Evolutionary conservation across 2,329 filamentous ascomycete species (phyloP), one percentile per base, ranked within the genome.

Genomic region (Pseudocercospora crystallina): DNA sequence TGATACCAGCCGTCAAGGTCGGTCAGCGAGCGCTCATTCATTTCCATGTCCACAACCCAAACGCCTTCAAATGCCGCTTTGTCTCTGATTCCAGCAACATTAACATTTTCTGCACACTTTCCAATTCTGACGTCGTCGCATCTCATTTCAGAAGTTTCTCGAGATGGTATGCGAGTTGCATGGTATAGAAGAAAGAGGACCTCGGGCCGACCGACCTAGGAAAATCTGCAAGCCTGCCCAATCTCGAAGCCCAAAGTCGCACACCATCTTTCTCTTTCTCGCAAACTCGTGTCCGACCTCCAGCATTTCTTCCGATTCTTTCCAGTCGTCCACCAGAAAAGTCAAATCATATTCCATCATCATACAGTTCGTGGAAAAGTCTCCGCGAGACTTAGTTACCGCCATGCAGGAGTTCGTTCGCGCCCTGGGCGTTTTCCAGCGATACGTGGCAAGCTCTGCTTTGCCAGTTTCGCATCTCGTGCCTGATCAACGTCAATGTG

Each of bases 51-150:
- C 10, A 33, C 39, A 41, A 29, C 50, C 32, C 52, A 47, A 49
- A 53, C 53, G 42, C 53, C 53, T 49, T 43, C 44, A 42, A 46
- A 53, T 49, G 49, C 53, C 53, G 46, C 38, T 36, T n/a, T 12
- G 14, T 20, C 11, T 31, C 44, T 44, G 8, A 43, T 37, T 31
- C 20, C 46, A 34, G 17, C 45, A 39, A 43, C 40, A 37, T 41
- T 14, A 39, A 43, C 40, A 37, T 41, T 14, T 14, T 40, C 32
- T 26, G 20, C 40, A 33, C 15, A 32, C 31, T 29, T 38, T 26
- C 30, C 12, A 20, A 26, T 43, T 10, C 37, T 33, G 35, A 47
- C 30, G 14, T 26, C 35, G 33, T 30, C 17, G 17, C 20, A 29
- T 11, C 32, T 13, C 26, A 35, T 2, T 15, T 13, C 15, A 29